A percentile compares a stretch with the other conserved stretches of the same genome.
Conservation (phyloP, 495 filamentous ascomycete species). For the Penicillium turbatum region DNA sequence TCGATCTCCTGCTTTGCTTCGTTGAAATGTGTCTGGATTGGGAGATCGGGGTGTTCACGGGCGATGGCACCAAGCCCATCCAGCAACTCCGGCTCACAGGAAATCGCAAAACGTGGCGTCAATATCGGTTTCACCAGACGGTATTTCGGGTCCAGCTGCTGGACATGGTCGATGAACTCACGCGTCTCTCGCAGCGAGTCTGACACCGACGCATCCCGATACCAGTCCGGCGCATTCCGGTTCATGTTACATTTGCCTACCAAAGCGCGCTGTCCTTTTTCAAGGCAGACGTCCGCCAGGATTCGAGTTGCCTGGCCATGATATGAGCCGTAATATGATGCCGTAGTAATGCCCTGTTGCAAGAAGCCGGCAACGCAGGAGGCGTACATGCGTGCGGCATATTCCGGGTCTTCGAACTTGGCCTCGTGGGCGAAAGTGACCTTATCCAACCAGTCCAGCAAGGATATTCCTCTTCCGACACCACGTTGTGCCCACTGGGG, state of each 20-base stretch:
- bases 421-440: slow-evolving; percentile 63
- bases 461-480: slow-evolving; percentile 51
- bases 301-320: slow-evolving; percentile 56
- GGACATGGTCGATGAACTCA: slow-evolving; percentile 47
- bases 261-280: slow-evolving; percentile 57
- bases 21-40: slow-evolving; percentile 64
- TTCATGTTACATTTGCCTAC: slow-evolving; percentile 67
- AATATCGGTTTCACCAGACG: slow-evolving; percentile 52
- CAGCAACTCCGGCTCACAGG: slow-evolving; percentile 51
- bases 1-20: slow-evolving; percentile 54
- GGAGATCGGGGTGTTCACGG: slow-evolving; percentile 44
- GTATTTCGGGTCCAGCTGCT: slow-evolving; percentile 16
- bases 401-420: slow-evolving; percentile 47
- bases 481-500: slow-evolving; percentile 61
- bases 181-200: slow-evolving; percentile 50
- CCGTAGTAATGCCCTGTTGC: slow-evolving; percentile 61
- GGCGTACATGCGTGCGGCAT: slow-evolving; percentile 51
- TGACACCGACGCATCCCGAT: slow-evolving; percentile 47
- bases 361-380: slow-evolving; percentile 54
- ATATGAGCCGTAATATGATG: slow-evolving; percentile 59
- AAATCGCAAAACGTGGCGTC: slow-evolving; percentile 62
- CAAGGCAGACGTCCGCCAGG: slow-evolving; percentile 54
- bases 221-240: slow-evolving; percentile 56
- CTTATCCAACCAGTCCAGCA: slow-evolving; percentile 56
- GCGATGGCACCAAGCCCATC: slow-evolving; percentile 50